Evolutionary conservation across 441 rosid genomes (phyloP).

Genomic region (Melastoma candidum): DNA sequence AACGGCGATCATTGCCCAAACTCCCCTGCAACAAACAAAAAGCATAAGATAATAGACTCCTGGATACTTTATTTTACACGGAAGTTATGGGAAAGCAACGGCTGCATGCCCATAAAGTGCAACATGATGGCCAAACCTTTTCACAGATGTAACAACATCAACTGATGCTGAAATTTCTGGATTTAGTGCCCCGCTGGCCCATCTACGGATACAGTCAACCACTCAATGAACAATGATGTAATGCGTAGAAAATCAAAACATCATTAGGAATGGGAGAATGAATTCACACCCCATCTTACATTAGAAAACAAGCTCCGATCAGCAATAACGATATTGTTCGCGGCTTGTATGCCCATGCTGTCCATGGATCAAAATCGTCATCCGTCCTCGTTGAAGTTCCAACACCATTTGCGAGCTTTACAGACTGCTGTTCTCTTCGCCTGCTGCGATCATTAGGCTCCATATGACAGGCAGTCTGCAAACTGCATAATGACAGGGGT

Average conservation of each 20-base stretch:
- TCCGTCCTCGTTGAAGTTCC: conserved; percentile 18
- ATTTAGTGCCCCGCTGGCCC: conserved; percentile 98
- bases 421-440: conserved; percentile 38
- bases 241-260: not conserved
- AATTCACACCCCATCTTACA: conserved; percentile 43
- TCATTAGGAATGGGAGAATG: not conserved
- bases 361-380: conserved; percentile 95
- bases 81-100: too few species aligned
- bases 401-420: conserved; percentile 48
- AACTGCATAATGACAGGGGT: conserved; percentile 19
- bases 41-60: conserved; percentile 16
- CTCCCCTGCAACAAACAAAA: conserved; percentile 53
- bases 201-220: conserved; percentile 26
- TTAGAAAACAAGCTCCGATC: conserved; percentile 89
- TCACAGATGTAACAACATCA: conserved; percentile 82
- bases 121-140: conserved; percentile 45
- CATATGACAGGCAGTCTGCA: conserved; percentile 25
- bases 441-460: conserved; percentile 55
- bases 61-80: not conserved
- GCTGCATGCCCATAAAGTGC: not conserved
- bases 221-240: not conserved
- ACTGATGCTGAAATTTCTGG: conserved; percentile 53
- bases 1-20: conserved; percentile 98
- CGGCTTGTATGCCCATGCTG: conserved; percentile 99
- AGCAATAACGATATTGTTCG: conserved; percentile 87